These are phyloP conservation scores for Acanthamoeba triangularis DNA, from an alignment of 208 protist species.

Conservation along the genomic window DNA sequence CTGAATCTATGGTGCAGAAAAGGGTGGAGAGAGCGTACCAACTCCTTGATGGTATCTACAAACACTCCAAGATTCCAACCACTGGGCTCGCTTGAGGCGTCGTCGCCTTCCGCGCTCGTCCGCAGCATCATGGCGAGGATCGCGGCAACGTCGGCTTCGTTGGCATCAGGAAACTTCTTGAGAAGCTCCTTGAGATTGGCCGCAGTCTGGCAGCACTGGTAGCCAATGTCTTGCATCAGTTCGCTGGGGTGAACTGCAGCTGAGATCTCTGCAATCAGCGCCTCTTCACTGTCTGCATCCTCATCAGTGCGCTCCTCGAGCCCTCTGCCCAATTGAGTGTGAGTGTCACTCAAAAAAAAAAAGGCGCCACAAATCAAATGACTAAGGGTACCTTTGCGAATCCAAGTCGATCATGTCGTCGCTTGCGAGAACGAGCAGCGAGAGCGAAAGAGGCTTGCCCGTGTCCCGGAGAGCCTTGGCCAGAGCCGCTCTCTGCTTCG, in stretches of 20 bases:
- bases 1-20: neutral
- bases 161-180: conserved; percentile 77
- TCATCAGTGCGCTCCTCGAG: conserved; percentile 29
- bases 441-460: conserved; percentile 53
- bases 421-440: neutral
- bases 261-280: conserved; percentile 67
- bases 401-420: neutral
- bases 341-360: neutral
- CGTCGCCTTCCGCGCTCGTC: conserved; percentile 69
- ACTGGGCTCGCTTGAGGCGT: neutral
- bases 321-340: neutral
- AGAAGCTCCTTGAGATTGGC: conserved; percentile 80
- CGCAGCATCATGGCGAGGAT: conserved; percentile 85
- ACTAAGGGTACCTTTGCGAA: neutral
- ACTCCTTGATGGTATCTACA: conserved; percentile 85
- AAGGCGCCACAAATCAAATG: neutral
- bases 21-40: conserved; percentile 30
- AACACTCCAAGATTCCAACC: conserved; percentile 88
- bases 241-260: conserved; percentile 5
- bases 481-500: conserved; percentile 5
- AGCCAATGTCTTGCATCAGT: conserved; percentile 83
- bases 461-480: neutral
- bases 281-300: conserved; percentile 9
- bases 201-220: conserved; percentile 27
- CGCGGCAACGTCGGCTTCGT: conserved; percentile 82